Evolutionary conservation across 2,329 filamentous ascomycete species (phyloP).

Genomic region (Emergomyces pasteurianus): DNA sequence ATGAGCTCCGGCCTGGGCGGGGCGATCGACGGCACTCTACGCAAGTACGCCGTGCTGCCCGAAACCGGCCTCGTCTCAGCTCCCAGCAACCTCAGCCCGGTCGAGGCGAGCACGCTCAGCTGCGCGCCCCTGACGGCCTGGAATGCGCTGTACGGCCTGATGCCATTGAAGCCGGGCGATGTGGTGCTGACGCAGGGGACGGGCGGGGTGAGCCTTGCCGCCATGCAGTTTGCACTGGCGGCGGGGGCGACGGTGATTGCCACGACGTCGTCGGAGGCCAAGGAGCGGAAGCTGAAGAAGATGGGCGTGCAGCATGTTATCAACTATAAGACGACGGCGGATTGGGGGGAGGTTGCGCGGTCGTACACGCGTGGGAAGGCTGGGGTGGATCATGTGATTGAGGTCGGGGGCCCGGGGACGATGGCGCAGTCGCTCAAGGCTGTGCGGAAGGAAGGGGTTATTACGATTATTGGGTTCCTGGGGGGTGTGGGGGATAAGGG

Average conservation of each 20-base stretch:
- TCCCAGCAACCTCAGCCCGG: constrained; percentile 43
- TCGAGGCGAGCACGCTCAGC: constrained; percentile 46
- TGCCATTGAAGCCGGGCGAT: constrained; percentile 40
- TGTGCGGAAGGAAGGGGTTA: constrained; percentile 43
- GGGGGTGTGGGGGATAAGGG: constrained; percentile 29
- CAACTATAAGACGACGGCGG: constrained; percentile 47
- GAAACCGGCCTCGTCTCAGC: constrained; percentile 55
- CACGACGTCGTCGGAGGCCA: constrained; percentile 46
- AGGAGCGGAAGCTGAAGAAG: constrained; percentile 40
- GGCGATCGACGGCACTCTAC: constrained; percentile 53
- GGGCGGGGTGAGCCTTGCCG: constrained; percentile 40
- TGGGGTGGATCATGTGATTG: constrained; percentile 52
- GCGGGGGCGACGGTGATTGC: constrained; percentile 45
- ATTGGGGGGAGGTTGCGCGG: constrained; percentile 50
- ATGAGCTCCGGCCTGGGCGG: constrained; percentile 53
- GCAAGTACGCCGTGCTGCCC: constrained; percentile 55
- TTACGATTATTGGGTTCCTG: constrained; percentile 47
- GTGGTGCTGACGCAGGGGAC: constrained; percentile 51
- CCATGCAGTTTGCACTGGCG: constrained; percentile 36
- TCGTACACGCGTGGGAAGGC: constrained; percentile 35
- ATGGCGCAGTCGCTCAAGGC: constrained; percentile 45
- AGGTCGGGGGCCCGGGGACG: constrained; percentile 55
- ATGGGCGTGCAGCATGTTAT: constrained; percentile 48
- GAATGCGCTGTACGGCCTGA: constrained; percentile 52
- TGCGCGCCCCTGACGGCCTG: constrained; percentile 54